Evolutionary conservation across 106 monocot genomes (phyloP), one percentile per base, ranked within the genome.

Genomic region (Ottelia alismoides): DNA sequence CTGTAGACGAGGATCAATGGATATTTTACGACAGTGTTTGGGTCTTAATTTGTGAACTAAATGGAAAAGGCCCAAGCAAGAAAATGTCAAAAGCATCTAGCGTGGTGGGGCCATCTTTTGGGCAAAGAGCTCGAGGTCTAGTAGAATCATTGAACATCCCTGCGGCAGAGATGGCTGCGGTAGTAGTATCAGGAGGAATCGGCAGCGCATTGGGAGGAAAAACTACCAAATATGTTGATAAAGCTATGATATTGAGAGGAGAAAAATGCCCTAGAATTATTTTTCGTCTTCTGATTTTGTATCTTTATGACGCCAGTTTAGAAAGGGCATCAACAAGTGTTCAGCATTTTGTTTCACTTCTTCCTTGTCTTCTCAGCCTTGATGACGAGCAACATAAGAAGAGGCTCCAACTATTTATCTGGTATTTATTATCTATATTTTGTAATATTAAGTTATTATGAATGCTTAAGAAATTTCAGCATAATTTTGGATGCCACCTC

Each of bases 81-180:
- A 60, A 56, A 21, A 9, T 74, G 11, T 47, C 65, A 19, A 89
- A 75, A 72, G 49, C 45, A 72, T 67, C 79, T 60, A 48, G 20
- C 32, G 48, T 60, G 1, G 67, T 55, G 25, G 79, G 49, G 4
- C 98, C 90, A 62, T 85, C 90, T 52, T 63, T 98, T 28, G 72
- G 79, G 31, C 98, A 98, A 71, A 85, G 98, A 60, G 98, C 98
- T 26, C 89, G 82, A 48, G 90, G 82, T 2, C 70, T 98, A 70
- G 98, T 98, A 25, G 98, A 98, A 64, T 98, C 98, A 21, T 68
- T 98, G 57, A 98, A 98, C 73, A 90, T 98, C 52, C 98, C 98
- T 63, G 85, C 98, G 53, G 90, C 98, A 50, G 98, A 98, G 70
- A 85, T 98, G 90, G 90, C 98, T 72, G 85, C 98, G 55, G 85